Percentiles rank a stretch among this genome's conserved stretches.
Conservation (phyloP, 2,329 filamentous ascomycete genomes). For the Alternaria sp. region DNA sequence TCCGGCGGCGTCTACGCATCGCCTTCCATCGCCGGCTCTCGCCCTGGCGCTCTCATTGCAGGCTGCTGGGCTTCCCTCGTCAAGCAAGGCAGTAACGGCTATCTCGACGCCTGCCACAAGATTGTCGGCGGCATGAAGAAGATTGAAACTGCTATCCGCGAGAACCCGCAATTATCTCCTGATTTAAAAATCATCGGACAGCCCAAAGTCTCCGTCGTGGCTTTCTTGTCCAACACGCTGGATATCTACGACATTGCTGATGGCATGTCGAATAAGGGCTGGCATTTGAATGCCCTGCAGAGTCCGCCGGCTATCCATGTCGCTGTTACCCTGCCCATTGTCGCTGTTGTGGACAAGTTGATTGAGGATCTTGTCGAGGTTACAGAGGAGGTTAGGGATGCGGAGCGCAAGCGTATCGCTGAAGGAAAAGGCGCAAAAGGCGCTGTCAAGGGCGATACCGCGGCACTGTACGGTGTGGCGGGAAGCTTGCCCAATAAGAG, state of each 20-base stretch:
- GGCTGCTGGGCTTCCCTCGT: slow-evolving; percentile 95
- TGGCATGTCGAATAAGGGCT: slow-evolving; percentile 82
- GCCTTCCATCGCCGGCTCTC: slow-evolving; percentile 88
- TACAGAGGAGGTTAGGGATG: slow-evolving; percentile 77
- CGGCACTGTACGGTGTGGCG: slow-evolving; percentile 92
- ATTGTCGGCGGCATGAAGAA: slow-evolving; percentile 90
- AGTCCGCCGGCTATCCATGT: slow-evolving; percentile 91
- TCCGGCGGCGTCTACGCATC: slow-evolving; percentile 95
- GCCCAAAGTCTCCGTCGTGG: slow-evolving; percentile 88
- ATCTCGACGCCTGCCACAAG: slow-evolving; percentile 83
- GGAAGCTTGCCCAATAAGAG: slow-evolving; percentile 96
- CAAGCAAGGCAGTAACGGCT: slow-evolving; percentile 85
- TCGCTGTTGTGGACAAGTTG: slow-evolving; percentile 80
- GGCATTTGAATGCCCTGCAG: slow-evolving; percentile 96
- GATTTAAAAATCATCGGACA: slow-evolving; percentile 84
- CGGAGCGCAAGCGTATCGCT: slow-evolving; percentile 75
- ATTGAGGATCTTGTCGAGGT: slow-evolving; percentile 72
- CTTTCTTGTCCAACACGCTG: slow-evolving; percentile 83
- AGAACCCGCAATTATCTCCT: slow-evolving; percentile 71
- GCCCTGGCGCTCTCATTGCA: slow-evolving; percentile 92
- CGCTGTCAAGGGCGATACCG: slow-evolving; percentile 76
- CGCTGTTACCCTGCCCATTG: slow-evolving; percentile 88
- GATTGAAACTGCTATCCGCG: slow-evolving; percentile 76
- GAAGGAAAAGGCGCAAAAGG: slow-evolving; percentile 71
- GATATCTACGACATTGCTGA: slow-evolving; percentile 96